Conservation (phyloP, 805 yeast species). For the Starmera amethionina region DNA sequence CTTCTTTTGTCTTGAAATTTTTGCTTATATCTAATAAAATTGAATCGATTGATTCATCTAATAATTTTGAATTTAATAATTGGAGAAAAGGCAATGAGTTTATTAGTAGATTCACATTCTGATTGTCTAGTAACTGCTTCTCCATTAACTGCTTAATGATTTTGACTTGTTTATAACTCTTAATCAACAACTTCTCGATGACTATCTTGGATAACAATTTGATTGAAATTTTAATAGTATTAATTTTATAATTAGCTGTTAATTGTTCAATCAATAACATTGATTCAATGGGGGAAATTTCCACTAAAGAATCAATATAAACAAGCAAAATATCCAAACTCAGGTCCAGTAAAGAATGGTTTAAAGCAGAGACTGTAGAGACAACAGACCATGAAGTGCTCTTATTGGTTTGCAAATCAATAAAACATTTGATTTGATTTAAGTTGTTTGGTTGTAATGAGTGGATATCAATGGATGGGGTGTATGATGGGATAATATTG, state of each 20-base stretch:
- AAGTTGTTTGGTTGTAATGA: background rate
- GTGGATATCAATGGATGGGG: constrained; percentile 2
- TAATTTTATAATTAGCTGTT: constrained; percentile 3
- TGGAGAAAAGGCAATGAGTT: background rate
- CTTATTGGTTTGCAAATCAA: constrained; percentile 7
- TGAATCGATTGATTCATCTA: constrained; percentile 2
- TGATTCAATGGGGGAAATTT: constrained; percentile 5
- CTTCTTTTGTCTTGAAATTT: constrained; percentile 5
- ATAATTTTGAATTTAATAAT: constrained; percentile 1
- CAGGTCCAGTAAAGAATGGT: constrained; percentile 5
- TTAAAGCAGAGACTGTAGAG: constrained; percentile 8
- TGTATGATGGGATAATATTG: constrained; percentile 15
- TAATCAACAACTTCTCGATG: constrained; percentile 10
- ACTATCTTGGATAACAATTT: constrained; percentile 7
- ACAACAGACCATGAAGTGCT: constrained; percentile 14
- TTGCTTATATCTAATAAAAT: background rate
- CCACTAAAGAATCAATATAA: constrained; percentile 13
- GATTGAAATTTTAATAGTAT: constrained; percentile 1
- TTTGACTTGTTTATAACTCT: constrained; percentile 10
- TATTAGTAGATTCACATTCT: background rate
- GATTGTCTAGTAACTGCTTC: no score
- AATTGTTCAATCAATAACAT: constrained; percentile 2
- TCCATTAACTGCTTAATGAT: background rate
- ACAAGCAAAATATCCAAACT: constrained; percentile 13
- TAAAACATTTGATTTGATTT: constrained; percentile 5